Conservation (phyloP, 257 asterid genomes). For the Gentiana dahurica region DNA sequence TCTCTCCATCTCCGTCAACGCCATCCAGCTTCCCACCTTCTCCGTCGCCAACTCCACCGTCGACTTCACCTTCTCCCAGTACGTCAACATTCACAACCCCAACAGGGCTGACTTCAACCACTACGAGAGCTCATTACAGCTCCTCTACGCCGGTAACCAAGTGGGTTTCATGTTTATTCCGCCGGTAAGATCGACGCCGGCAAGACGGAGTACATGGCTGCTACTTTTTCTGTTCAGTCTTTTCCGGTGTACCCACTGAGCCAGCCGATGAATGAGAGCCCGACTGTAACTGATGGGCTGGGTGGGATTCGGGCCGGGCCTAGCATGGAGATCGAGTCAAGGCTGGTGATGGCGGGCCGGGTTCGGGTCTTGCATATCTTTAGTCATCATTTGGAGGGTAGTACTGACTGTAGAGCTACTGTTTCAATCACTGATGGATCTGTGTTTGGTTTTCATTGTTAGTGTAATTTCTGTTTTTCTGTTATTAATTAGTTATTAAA, state of each 20-base stretch:
- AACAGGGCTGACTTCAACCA: slow-evolving; percentile 68
- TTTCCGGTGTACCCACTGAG: slow-evolving; percentile 32
- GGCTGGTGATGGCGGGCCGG: slow-evolving; percentile 73
- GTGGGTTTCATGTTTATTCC: slow-evolving; percentile 80
- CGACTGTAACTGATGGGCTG: slow-evolving; percentile 40
- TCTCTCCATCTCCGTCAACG: slow-evolving; percentile 53
- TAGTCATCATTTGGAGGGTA: slow-evolving; percentile 54
- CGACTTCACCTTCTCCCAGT: slow-evolving; percentile 68
- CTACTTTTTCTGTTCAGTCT: slow-evolving; percentile 59
- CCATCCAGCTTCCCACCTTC: slow-evolving; percentile 73
- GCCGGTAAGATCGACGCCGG: slow-evolving; percentile 73
- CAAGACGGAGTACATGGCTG: slow-evolving; percentile 62
- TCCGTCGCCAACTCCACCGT: slow-evolving; percentile 56
- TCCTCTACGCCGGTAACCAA: slow-evolving; percentile 52
- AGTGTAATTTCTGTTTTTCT: background rate
- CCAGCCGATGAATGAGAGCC: slow-evolving; percentile 35
- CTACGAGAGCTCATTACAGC: slow-evolving; percentile 79
- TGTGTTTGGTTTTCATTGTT: slow-evolving; percentile 67
- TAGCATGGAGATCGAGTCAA: slow-evolving; percentile 69
- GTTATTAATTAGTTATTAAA: background rate
- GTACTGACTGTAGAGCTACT: slow-evolving; percentile 54
- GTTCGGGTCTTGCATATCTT: slow-evolving; percentile 59
- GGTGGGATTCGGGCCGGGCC: slow-evolving; percentile 55
- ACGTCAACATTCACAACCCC: slow-evolving; percentile 62
- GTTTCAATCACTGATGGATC: slow-evolving; percentile 70